phyloP scores from a whole-genome alignment of 2,329 filamentous ascomycete genomes.

The Trichoderma sp. region DNA sequence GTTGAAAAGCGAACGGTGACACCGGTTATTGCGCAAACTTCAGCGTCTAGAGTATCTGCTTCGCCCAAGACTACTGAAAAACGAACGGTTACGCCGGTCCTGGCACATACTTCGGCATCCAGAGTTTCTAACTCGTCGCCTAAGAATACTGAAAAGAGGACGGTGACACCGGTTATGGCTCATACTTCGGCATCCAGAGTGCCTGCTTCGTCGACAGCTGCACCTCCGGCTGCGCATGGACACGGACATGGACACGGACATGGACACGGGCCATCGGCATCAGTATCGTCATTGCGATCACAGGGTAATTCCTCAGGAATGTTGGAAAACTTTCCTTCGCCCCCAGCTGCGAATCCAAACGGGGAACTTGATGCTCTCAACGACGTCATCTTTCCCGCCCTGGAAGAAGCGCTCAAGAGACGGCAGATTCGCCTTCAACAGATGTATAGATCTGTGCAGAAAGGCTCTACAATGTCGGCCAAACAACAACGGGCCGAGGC shows the following conservation, averaged over 20 bases:
- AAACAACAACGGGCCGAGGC: constrained; percentile 68
- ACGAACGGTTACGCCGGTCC: not conserved
- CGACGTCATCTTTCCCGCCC: constrained; percentile 88
- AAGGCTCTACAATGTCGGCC: constrained; percentile 51
- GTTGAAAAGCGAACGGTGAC: constrained; percentile 30
- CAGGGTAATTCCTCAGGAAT: constrained; percentile 38
- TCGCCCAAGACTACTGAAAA: not conserved
- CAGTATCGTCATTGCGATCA: constrained; percentile 25
- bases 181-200: not conserved
- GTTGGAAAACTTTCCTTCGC: constrained; percentile 53
- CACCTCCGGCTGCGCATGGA: not conserved
- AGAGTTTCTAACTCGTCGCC: not conserved
- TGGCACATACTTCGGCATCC: not conserved
- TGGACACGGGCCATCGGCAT: not conserved
- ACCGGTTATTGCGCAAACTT: constrained; percentile 4
- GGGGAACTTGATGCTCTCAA: constrained; percentile 82
- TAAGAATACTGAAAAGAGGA: not conserved
- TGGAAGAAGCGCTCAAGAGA: constrained; percentile 86
- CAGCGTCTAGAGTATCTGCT: not conserved
- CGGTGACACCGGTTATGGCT: not conserved
- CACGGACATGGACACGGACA: too few relatives aligned
- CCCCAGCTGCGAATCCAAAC: constrained; percentile 58
- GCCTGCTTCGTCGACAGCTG: constrained; percentile 5
- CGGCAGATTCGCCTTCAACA: constrained; percentile 65
- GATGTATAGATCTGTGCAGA: constrained; percentile 45